phyloP scores from a whole-genome alignment of 306 rosid genomes.

The Crataegus laevigata region DNA sequence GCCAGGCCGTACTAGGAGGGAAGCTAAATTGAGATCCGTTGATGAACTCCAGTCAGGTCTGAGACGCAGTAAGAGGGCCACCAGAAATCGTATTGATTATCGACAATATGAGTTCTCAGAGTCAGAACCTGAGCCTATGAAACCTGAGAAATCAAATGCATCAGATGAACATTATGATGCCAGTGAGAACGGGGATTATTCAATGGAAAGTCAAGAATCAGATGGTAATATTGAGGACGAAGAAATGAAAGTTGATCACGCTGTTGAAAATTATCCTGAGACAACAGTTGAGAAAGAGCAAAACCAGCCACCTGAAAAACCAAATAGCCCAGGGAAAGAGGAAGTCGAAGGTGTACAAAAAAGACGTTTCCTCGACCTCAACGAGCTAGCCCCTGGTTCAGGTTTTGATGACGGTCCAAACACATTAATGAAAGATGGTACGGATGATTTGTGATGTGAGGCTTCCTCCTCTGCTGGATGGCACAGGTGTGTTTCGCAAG shows the following conservation, averaged over 20 bases:
- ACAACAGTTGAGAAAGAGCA: constrained; percentile 40
- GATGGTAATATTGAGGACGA: constrained; percentile 49
- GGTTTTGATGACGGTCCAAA: constrained; percentile 81
- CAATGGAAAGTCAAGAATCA: constrained; percentile 67
- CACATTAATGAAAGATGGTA: constrained; percentile 62
- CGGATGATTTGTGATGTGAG: constrained; percentile 44
- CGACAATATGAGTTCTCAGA: constrained; percentile 76
- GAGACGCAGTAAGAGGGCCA: constrained; percentile 96
- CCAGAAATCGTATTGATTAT: constrained; percentile 72
- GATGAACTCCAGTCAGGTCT: constrained; percentile 78
- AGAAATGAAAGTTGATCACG: constrained; percentile 55
- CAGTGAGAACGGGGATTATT: constrained; percentile 71
- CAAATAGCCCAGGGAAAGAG: constrained; percentile 57
- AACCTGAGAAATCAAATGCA: constrained; percentile 52
- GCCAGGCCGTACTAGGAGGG: constrained; percentile 78
- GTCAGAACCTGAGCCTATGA: constrained; percentile 67
- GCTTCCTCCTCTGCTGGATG: constrained; percentile 33
- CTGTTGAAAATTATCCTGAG: constrained; percentile 37
- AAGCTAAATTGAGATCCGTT: constrained; percentile 75
- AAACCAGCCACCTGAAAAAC: constrained; percentile 60
- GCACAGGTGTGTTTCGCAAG: constrained; percentile 23
- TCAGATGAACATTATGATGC: constrained; percentile 60
- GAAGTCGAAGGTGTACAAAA: constrained; percentile 60
- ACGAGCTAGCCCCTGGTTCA: constrained; percentile 91
- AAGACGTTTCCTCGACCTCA: constrained; percentile 86